Conservation (phyloP, 179 eudicot species). For the Beta macrorhiza region DNA sequence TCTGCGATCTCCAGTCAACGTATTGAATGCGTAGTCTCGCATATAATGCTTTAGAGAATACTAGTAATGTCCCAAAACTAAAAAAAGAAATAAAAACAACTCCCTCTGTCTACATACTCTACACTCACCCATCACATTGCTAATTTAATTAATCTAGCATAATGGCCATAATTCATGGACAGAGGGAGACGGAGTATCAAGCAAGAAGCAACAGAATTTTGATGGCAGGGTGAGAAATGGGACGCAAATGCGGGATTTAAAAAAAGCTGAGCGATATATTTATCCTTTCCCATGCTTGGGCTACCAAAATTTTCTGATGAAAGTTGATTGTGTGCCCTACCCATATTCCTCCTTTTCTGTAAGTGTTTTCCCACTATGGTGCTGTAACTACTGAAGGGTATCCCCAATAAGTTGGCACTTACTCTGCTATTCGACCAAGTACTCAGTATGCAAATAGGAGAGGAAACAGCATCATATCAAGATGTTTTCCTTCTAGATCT, state of each 20-base stretch:
- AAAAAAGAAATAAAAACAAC: too few relatives aligned
- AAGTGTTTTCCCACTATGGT: too few relatives aligned
- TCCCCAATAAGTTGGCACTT: not conserved
- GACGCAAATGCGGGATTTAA: not conserved
- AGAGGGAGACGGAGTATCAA: not conserved
- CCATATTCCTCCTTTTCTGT: too few relatives aligned
- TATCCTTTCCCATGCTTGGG: not conserved
- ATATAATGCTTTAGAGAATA: too few relatives aligned
- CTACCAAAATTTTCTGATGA: not conserved
- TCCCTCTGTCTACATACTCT: not conserved
- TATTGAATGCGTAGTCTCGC: too few relatives aligned
- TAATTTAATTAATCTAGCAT: not conserved
- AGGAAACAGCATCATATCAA: not conserved
- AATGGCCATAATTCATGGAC: not conserved
- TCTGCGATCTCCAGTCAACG: too few relatives aligned
- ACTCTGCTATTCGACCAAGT: not conserved
- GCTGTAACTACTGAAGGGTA: too few relatives aligned
- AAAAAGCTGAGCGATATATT: not conserved
- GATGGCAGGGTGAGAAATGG: not conserved
- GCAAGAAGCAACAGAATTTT: not conserved
- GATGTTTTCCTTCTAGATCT: not conserved
- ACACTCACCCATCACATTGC: not conserved
- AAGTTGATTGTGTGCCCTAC: too few relatives aligned
- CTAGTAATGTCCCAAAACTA: too few relatives aligned
- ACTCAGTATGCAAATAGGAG: not conserved